phyloP scores from a whole-genome alignment of 73 alveolate species.

The Durusdinium trenchii region DNA sequence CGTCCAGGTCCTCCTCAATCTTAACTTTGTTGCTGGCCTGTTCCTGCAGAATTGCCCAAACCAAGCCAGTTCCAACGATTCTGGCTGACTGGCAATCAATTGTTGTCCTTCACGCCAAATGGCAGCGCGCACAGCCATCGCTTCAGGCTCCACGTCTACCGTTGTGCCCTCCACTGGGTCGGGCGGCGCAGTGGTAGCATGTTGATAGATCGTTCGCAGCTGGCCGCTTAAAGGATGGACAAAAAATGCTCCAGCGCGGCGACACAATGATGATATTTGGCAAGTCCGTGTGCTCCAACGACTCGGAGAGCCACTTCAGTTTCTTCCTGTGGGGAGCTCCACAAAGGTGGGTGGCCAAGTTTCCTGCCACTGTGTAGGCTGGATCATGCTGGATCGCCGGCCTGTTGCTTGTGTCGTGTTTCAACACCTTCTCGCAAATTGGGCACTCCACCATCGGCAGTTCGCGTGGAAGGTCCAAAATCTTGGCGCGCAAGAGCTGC shows the following conservation, averaged over 20 bases:
- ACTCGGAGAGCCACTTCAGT: not conserved
- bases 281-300: too few relatives aligned
- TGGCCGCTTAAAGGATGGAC: constrained; percentile 27
- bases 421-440: constrained; percentile 22
- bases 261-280: constrained; percentile 12
- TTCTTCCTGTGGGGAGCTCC: not conserved
- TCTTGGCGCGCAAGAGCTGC: constrained; percentile 25
- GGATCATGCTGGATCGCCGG: not conserved
- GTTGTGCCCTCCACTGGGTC: not conserved
- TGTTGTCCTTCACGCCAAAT: constrained; percentile 24
- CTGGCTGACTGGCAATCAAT: not conserved
- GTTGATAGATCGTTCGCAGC: not conserved
- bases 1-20: not conserved
- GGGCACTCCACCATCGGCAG: constrained; percentile 43
- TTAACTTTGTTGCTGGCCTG: too few relatives aligned
- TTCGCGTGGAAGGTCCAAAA: constrained; percentile 3
- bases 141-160: not conserved
- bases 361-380: constrained; percentile 32
- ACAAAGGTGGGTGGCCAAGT: constrained; percentile 24
- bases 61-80: not conserved
- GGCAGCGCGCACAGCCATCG: not conserved
- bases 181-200: not conserved
- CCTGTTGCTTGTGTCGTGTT: not conserved
- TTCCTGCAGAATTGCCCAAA: not conserved
- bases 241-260: not conserved